Percentiles rank a stretch among this genome's conserved stretches.
phyloP scores from a whole-genome alignment of 176 grass and related monocot species.

The Oryza glumipatula region DNA sequence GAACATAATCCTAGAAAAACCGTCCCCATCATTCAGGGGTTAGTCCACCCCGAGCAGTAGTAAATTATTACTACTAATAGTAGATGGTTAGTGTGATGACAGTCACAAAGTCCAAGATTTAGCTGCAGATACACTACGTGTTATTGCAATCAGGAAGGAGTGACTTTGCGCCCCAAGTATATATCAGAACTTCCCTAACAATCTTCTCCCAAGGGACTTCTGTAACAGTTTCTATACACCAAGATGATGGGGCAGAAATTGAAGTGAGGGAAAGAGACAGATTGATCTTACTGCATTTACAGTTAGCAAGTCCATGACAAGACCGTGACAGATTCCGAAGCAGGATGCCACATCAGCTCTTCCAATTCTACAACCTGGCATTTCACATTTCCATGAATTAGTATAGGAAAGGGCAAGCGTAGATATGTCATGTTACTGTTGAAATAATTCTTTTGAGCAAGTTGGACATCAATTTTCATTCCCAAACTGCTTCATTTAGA shows the following conservation, averaged over 20 bases:
- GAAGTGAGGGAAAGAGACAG: background rate
- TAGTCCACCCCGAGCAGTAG: background rate
- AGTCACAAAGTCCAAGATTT: background rate
- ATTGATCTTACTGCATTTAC: constrained; percentile 40
- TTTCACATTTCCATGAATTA: constrained; percentile 37
- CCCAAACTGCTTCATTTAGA: background rate
- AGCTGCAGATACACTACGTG: background rate
- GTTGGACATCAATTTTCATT: background rate
- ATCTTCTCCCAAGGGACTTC: background rate
- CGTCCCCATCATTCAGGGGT: background rate
- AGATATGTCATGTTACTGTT: background rate
- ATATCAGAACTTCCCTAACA: background rate
- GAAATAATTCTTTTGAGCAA: background rate
- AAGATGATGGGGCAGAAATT: background rate
- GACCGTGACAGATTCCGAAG: constrained; percentile 17
- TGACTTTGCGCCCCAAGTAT: background rate
- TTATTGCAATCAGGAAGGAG: background rate
- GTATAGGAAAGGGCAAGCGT: background rate
- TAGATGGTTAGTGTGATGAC: background rate
- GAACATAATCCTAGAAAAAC: background rate
- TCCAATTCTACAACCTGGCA: constrained; percentile 65
- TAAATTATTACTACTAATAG: background rate
- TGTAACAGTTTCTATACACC: background rate
- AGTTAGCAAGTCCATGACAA: constrained; percentile 20
- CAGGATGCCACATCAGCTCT: background rate